These are phyloP conservation scores for Lactarius hatsudake DNA, from an alignment of 768 basidiomycete genomes.

Conservation along the genomic window DNA sequence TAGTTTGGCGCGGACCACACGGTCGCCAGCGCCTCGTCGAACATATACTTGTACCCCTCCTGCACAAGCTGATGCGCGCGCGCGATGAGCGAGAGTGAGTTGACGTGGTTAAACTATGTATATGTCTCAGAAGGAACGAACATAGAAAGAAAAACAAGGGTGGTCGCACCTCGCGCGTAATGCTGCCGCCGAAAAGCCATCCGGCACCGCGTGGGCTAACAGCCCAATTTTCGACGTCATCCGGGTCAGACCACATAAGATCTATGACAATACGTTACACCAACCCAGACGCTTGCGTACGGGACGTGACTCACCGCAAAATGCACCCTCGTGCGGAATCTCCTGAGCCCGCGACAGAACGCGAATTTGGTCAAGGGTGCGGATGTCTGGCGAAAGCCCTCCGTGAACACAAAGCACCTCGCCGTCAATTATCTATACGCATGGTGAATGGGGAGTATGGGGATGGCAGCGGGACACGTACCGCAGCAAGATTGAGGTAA, in stretches of 20 bases:
- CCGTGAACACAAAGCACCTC: conserved; percentile 93
- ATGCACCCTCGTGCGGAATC: conserved; percentile 98
- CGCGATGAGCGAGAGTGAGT: conserved; percentile 82
- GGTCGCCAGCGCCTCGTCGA: conserved; percentile 86
- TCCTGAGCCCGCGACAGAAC: conserved; percentile 94
- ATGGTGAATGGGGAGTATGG: neutral
- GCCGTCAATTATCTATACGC: conserved; percentile 86
- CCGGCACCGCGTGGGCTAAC: conserved; percentile 96
- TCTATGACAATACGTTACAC: conserved; percentile 44
- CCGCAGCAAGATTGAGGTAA: conserved; percentile 91
- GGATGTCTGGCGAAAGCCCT: conserved; percentile 92
- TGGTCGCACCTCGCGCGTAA: conserved; percentile 71
- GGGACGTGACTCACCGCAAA: conserved; percentile 62
- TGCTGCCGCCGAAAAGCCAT: conserved; percentile 86
- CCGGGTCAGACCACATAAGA: conserved; percentile 98
- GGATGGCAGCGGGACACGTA: conserved; percentile 38
- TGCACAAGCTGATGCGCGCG: conserved; percentile 96
- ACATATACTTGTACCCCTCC: conserved; percentile 97
- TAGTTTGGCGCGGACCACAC: conserved; percentile 94
- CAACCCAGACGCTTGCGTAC: neutral
- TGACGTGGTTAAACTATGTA: conserved; percentile 86
- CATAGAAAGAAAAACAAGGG: conserved; percentile 1
- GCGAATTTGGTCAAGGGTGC: conserved; percentile 91
- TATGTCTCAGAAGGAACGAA: neutral
- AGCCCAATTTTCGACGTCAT: conserved; percentile 94